A percentile compares a stretch with the other conserved stretches of the same genome.
These are phyloP conservation scores for Amborella trichopoda DNA, from an alignment of 164 flowering plant species.

Conservation along the genomic window DNA sequence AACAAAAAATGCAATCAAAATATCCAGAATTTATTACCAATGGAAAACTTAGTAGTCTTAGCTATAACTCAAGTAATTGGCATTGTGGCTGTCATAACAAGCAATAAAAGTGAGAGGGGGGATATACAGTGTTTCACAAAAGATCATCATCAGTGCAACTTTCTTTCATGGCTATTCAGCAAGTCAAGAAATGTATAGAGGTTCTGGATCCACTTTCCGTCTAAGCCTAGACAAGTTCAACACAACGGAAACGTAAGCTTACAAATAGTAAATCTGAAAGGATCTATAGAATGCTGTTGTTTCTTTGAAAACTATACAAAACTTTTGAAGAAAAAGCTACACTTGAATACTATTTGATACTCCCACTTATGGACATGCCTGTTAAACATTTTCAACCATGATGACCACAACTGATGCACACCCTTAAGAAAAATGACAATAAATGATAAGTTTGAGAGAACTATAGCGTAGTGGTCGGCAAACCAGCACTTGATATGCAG, in stretches of 20 bases:
- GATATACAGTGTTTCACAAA: too few species aligned
- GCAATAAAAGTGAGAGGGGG: background rate
- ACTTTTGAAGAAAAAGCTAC: background rate
- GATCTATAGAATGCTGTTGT: background rate
- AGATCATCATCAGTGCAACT: too few species aligned
- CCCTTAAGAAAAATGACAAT: background rate
- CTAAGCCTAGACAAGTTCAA: constrained; percentile 35
- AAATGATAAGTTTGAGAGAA: background rate
- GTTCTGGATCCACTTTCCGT: constrained; percentile 54
- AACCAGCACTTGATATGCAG: too few species aligned
- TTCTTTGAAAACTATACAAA: background rate
- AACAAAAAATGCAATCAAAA: background rate
- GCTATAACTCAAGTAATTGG: background rate
- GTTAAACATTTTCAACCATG: background rate
- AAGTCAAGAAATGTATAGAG: constrained; percentile 31
- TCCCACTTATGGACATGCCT: too few species aligned
- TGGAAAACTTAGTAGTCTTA: background rate
- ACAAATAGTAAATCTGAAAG: background rate
- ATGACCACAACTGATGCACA: background rate
- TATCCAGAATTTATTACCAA: background rate
- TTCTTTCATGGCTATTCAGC: too few species aligned
- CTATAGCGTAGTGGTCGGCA: too few species aligned
- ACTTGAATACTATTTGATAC: too few species aligned
- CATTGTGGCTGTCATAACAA: background rate
- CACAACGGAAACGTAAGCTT: constrained; percentile 1